Conservation (phyloP, 306 rosid genomes). For the Macrotyloma uniflorum region DNA sequence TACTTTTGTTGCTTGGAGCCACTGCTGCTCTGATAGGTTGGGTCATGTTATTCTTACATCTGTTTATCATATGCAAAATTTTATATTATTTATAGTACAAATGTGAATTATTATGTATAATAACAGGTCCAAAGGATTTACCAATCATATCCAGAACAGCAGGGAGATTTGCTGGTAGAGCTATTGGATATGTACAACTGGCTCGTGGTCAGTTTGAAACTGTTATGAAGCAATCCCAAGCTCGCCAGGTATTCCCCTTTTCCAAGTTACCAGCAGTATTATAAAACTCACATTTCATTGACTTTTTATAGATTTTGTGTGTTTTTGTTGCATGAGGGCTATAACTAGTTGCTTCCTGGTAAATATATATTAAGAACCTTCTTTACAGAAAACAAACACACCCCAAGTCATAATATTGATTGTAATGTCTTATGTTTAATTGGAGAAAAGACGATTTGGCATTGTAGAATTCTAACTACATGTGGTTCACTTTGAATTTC, state of each 20-base stretch:
- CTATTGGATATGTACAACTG: constrained; percentile 84
- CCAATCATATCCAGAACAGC: constrained; percentile 55
- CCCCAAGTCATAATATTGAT: neutral
- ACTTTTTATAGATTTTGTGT: neutral
- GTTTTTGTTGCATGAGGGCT: neutral
- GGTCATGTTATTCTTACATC: constrained; percentile 1
- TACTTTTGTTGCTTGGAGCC: constrained; percentile 51
- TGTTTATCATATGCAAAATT: neutral
- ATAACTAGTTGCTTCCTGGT: neutral
- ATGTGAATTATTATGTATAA: neutral
- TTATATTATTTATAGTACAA: constrained; percentile 1
- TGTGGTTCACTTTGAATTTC: constrained; percentile 21
- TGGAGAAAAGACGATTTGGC: neutral
- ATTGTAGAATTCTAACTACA: constrained; percentile 12
- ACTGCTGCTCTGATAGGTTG: constrained; percentile 48
- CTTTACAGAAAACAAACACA: neutral
- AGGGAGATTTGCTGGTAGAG: constrained; percentile 56
- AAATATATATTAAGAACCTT: neutral
- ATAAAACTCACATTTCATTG: neutral
- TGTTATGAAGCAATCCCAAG: constrained; percentile 87
- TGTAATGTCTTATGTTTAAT: neutral
- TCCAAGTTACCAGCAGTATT: neutral
- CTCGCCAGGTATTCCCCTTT: constrained; percentile 65
- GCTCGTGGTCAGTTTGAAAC: constrained; percentile 87
- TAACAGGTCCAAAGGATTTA: constrained; percentile 60